Base-by-base conservation (phyloP, 257 asterid species). In the Prunella vulgaris region DNA sequence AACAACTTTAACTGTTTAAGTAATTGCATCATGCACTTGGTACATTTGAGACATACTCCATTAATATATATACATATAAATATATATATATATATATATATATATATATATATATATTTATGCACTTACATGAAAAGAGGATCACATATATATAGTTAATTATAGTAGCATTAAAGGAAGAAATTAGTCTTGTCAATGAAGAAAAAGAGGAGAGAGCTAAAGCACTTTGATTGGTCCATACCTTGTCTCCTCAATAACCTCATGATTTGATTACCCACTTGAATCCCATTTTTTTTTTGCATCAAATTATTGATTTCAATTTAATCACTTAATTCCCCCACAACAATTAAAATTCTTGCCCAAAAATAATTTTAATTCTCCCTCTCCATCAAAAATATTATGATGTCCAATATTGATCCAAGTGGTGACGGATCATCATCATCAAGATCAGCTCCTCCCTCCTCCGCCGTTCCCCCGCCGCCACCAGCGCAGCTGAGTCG, bases 221-320 rank as follows among this genome's bases (percentile, higher is more conserved):
- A 83, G 86, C 95, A 86, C 79, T 87, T 84, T 61, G 76, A 69
- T 82, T 72, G 97, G 92, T 68, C 92, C 92, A 83, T 90, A 20
- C 72, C 57, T 46, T 84, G 93, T 86, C 90, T 80, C 86, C 87
- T 82, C 82, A 60, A 58, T 75, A 46, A 51, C 70, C 72, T 74
- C 81, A 75, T 84, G 73, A 83, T 85, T 81, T 84, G 74, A 84
- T 87, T 73, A 58, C 75, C 85, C 80, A 78, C 82, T 73, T 72
- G 33, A 59, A 78, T 38, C 56, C 37, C 60, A 52, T 62, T 72
- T 59, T 25, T 62, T 72, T 59, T 25, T 20, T 20, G 18, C 64
- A 8, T 15, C 48, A n/a, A 54, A 53, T 51, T 14, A 38, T 33
- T 27, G 51, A 27, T 21, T 13, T 49, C 40, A 46, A 46, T 42